Evolutionary conservation across 1,284 basidiomycete genomes (phyloP).

Genomic region (Porodaedalea pini): DNA sequence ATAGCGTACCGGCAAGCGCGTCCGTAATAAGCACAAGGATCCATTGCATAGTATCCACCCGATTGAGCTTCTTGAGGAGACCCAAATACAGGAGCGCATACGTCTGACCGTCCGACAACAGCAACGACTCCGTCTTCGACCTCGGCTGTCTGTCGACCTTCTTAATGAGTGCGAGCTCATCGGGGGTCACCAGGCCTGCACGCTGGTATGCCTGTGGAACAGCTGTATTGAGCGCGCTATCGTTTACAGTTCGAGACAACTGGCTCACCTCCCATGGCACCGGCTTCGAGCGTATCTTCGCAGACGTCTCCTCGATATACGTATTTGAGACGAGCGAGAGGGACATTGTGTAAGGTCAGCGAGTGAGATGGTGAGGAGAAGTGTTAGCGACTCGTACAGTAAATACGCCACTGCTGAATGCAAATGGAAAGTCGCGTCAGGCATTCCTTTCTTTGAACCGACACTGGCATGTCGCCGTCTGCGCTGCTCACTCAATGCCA

Average conservation of each 20-base stretch:
- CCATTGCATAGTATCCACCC: conserved; percentile 92
- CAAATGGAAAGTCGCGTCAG: conserved; percentile 16
- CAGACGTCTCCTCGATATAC: conserved; percentile 84
- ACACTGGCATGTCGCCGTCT: conserved; percentile 17
- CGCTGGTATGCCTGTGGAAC: conserved; percentile 83
- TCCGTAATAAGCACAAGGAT: conserved; percentile 90
- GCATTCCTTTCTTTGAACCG: conserved; percentile 4
- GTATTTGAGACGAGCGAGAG: conserved; percentile 82
- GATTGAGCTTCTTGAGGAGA: conserved; percentile 88
- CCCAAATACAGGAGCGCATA: conserved; percentile 91
- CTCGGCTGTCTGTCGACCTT: conserved; percentile 80
- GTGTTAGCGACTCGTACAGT: not conserved
- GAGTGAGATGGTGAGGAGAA: conserved; percentile 1
- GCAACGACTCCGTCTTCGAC: conserved; percentile 68
- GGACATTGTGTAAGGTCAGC: conserved; percentile 46
- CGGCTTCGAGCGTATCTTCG: conserved; percentile 85
- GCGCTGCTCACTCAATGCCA: conserved; percentile 20
- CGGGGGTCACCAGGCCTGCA: conserved; percentile 83
- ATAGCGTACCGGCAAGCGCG: conserved; percentile 74
- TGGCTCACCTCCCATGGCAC: conserved; percentile 91
- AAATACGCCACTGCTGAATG: conserved; percentile 2
- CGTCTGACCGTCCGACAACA: conserved; percentile 73
- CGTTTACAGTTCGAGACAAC: not conserved
- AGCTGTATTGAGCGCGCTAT: not conserved
- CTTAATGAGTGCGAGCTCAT: conserved; percentile 90